A percentile compares a stretch with the other conserved stretches of the same genome.
These are phyloP conservation scores for Cercospora janseana DNA, from an alignment of 2,329 filamentous ascomycete species.

Conservation along the genomic window DNA sequence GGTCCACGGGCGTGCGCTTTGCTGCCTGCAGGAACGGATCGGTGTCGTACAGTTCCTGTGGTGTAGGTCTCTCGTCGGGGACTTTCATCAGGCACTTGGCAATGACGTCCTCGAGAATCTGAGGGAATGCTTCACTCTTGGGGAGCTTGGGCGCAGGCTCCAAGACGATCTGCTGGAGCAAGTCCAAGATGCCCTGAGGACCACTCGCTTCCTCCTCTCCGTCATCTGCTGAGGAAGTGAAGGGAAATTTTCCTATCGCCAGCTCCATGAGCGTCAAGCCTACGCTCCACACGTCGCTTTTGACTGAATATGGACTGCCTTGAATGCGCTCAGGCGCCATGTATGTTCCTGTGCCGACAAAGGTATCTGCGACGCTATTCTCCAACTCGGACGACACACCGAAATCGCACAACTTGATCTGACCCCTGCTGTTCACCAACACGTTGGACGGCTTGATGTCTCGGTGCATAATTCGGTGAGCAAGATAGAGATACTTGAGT, in stretches of 20 bases:
- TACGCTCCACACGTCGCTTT: conserved; percentile 98
- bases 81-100: conserved; percentile 92
- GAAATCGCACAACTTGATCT: conserved; percentile 98
- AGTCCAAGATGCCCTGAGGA: conserved; percentile 90
- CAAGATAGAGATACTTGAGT: conserved; percentile 89
- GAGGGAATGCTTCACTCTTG: conserved; percentile 95
- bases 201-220: conserved; percentile 64
- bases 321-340: conserved; percentile 99
- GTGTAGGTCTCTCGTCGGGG: conserved; percentile 83
- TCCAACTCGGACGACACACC: conserved; percentile 97
- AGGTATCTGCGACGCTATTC: conserved; percentile 97
- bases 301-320: conserved; percentile 94
- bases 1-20: conserved; percentile 91
- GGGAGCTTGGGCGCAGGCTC: conserved; percentile 90
- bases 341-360: conserved; percentile 97
- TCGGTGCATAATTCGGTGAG: conserved; percentile 97
- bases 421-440: conserved; percentile 86
- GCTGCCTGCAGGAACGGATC: conserved; percentile 95
- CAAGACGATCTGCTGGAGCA: conserved; percentile 95
- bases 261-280: conserved; percentile 94
- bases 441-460: conserved; percentile 99
- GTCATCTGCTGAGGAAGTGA: conserved; percentile 81
- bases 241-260: conserved; percentile 95
- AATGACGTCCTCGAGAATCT: conserved; percentile 93
- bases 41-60: conserved; percentile 86